Conservation (phyloP, 2,329 filamentous ascomycete genomes). For the Penicillium vulpinum region DNA sequence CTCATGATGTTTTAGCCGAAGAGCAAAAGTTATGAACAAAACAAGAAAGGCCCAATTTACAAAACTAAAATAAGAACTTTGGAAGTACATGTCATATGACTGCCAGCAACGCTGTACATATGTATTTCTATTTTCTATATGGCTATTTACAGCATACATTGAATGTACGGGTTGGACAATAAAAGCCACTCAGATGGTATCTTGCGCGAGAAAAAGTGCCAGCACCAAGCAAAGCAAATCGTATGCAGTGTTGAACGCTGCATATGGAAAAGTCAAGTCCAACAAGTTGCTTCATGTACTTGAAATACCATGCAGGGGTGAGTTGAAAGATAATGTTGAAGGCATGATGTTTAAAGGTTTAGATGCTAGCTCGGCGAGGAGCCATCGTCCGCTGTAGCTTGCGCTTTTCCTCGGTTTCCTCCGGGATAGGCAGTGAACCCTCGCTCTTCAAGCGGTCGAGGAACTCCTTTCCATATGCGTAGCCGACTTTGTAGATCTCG, state of each 20-base stretch:
- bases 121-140: not conserved
- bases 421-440: constrained; percentile 69
- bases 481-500: constrained; percentile 89
- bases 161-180: not conserved
- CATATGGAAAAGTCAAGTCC: not conserved
- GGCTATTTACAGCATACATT: not conserved
- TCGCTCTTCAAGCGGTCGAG: constrained; percentile 74
- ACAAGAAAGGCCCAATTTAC: not conserved
- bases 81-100: not conserved
- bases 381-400: constrained; percentile 76
- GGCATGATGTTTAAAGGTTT: not conserved
- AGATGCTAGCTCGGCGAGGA: constrained; percentile 73
- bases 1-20: no score
- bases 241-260: not conserved
- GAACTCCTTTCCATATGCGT: constrained; percentile 79
- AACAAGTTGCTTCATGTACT: not conserved
- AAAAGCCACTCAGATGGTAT: not conserved
- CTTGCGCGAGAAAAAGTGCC: not conserved
- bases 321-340: not conserved
- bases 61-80: not conserved
- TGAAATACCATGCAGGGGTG: not conserved
- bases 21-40: no score
- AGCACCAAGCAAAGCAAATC: not conserved
- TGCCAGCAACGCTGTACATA: not conserved
- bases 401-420: constrained; percentile 75